Evolutionary conservation across 768 basidiomycete genomes (phyloP).

Genomic region (Scleroderma citrinum): DNA sequence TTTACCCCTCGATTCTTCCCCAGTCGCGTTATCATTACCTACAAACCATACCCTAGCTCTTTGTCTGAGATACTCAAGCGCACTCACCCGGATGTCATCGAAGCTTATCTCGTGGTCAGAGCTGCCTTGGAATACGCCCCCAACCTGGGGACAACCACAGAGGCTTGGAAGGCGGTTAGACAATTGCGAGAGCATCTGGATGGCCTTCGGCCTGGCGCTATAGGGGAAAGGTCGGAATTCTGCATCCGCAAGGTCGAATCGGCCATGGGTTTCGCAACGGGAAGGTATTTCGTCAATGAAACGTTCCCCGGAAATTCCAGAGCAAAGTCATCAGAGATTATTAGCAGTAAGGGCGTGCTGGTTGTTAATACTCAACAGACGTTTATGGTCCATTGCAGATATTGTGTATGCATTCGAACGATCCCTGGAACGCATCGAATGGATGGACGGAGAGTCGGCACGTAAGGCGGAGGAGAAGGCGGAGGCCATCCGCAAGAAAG

Average conservation of each 20-base stretch:
- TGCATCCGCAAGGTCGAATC: conserved; percentile 70
- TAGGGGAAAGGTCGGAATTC: conserved; percentile 78
- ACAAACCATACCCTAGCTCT: conserved; percentile 67
- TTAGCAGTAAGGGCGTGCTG: conserved; percentile 47
- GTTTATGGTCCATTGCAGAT: conserved; percentile 36
- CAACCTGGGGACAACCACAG: conserved; percentile 67
- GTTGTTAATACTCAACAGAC: not conserved
- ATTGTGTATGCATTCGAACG: conserved; percentile 80
- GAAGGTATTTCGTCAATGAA: conserved; percentile 82
- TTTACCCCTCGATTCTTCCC: conserved; percentile 79
- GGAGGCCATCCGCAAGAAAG: conserved; percentile 57
- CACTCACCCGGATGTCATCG: conserved; percentile 65
- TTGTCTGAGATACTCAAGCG: conserved; percentile 63
- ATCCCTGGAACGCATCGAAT: conserved; percentile 67
- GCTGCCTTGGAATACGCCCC: conserved; percentile 63
- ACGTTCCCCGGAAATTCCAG: conserved; percentile 77
- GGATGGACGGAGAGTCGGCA: conserved; percentile 89
- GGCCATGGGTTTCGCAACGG: conserved; percentile 82
- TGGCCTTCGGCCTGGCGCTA: conserved; percentile 83
- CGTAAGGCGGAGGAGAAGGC: conserved; percentile 83
- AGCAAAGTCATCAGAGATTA: conserved; percentile 76
- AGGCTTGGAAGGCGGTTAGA: conserved; percentile 72
- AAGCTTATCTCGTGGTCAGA: conserved; percentile 83
- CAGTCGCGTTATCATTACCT: conserved; percentile 70
- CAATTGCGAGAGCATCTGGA: conserved; percentile 64